Percentiles rank a stretch among this genome's conserved stretches.
Evolutionary conservation across 768 basidiomycete genomes (phyloP).

Genomic region (Panaeolus papilionaceus): DNA sequence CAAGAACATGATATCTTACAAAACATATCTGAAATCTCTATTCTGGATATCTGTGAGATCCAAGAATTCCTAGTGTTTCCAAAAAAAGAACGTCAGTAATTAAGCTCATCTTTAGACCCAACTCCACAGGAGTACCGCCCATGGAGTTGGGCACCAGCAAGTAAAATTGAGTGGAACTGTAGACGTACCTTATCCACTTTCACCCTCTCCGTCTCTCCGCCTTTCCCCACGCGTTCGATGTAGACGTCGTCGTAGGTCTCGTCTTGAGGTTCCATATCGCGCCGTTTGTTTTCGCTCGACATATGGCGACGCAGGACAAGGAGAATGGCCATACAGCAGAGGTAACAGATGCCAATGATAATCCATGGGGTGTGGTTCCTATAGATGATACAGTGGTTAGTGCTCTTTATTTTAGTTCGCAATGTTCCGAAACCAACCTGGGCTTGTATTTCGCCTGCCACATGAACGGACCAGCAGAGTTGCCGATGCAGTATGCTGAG

Average conservation of each 20-base stretch:
- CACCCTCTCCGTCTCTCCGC: conserved; percentile 59
- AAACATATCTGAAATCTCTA: conserved; percentile 74
- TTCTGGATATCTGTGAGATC: conserved; percentile 79
- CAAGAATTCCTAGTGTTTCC: conserved; percentile 59
- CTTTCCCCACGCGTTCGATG: conserved; percentile 54
- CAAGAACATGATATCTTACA: conserved; percentile 37
- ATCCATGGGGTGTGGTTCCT: conserved; percentile 82
- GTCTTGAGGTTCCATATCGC: conserved; percentile 61
- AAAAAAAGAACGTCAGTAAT: conserved; percentile 1
- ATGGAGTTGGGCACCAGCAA: conserved; percentile 4
- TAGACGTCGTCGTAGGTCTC: conserved; percentile 67
- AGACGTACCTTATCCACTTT: conserved; percentile 70
- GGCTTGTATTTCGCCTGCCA: conserved; percentile 75
- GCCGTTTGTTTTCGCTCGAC: conserved; percentile 63
- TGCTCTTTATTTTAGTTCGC: too few species aligned
- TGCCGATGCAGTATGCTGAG: conserved; percentile 68
- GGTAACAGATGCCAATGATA: conserved; percentile 72
- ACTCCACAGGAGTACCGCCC: background rate
- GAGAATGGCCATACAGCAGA: conserved; percentile 51
- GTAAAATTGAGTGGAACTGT: conserved; percentile 3
- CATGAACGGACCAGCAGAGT: conserved; percentile 79
- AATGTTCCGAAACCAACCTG: conserved; percentile 43
- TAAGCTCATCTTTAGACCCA: background rate
- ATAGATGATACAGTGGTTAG: conserved; percentile 10
- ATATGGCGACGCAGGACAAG: conserved; percentile 61